Evolutionary conservation across 169 alveolate species (phyloP), one percentile per base, ranked within the genome.

Genomic region (Plasmodium gonderi): DNA sequence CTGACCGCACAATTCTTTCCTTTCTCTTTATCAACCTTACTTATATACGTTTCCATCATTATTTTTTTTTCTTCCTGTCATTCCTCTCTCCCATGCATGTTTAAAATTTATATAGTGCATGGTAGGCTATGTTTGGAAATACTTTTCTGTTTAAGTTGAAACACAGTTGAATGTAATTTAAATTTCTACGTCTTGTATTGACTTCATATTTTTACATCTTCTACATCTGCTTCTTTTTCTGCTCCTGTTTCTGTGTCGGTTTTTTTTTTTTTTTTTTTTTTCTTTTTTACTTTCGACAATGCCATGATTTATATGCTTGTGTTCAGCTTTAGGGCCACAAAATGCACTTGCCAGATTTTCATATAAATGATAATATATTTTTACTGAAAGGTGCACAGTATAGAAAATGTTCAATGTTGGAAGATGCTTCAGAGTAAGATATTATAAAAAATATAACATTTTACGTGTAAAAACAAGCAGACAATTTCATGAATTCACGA

Each of bases 331-430:
- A 31, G 54, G 8, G 79, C 26, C 33, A 23, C 36, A 60, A 60
- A 36, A 60, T 60, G 54, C 42, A 65, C 65, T 47, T 80, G 40
- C 26, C 38, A 29, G 17, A 11, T 17, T 51, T 31, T 49, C 33
- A 29, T 44, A 42, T 64, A 29, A 40, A 20, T n/a, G 17, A n/a
- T 12, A 4, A 26, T 17, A 79, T 51, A 20, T 64, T 67, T 42
- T 17, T 42, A n/a, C n/a, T 26, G 2, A 42, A 42, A 68, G 23
- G 49, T 67, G 49, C 74, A 33, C 44, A 33, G 14, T n/a, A 45
- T 81, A 44, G 44, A 81, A 81, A 83, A 83, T 72, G 85, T 42
- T 54, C 68, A 74, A 38, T 23, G 40, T 36, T 31, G 64, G 49
- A 33, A 75, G 68, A 38, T 85, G 44, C 68, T 44, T 74, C 31